phyloP scores from a whole-genome alignment of 805 yeast species.

The Clavispora vitiphila region DNA sequence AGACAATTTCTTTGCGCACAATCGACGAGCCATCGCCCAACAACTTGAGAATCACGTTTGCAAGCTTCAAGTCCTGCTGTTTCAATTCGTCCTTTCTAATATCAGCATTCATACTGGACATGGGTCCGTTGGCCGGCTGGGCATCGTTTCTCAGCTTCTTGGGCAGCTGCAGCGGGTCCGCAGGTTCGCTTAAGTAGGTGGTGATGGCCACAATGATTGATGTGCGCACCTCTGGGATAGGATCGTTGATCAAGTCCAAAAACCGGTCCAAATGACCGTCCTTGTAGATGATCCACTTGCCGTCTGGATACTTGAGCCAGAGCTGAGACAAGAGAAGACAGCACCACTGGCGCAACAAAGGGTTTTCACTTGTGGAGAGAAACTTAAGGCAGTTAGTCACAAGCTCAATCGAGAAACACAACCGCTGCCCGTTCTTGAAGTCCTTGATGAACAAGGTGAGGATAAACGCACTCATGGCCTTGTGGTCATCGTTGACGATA shows the following conservation, averaged over 20 bases:
- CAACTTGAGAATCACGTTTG: conserved; percentile 60
- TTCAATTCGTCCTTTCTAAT: conserved; percentile 44
- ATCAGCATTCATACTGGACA: conserved; percentile 21
- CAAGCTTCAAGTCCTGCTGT: conserved; percentile 66
- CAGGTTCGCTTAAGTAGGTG: conserved; percentile 54
- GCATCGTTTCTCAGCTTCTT: conserved; percentile 10
- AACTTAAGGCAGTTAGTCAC: conserved; percentile 62
- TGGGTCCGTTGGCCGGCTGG: conserved; percentile 7
- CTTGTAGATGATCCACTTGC: conserved; percentile 64
- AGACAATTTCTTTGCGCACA: conserved; percentile 80
- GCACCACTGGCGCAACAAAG: conserved; percentile 91
- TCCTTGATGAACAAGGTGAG: conserved; percentile 79
- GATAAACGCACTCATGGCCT: conserved; percentile 94
- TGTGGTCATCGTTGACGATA: conserved; percentile 70
- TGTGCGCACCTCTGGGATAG: conserved; percentile 92
- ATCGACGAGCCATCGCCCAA: conserved; percentile 86
- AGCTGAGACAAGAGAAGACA: conserved; percentile 71
- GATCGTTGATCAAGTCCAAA: conserved; percentile 64
- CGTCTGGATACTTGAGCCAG: conserved; percentile 68
- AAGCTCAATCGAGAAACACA: conserved; percentile 71
- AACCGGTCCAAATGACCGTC: conserved; percentile 58
- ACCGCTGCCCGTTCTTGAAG: conserved; percentile 71
- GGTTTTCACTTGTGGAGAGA: conserved; percentile 70
- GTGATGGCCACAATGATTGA: conserved; percentile 73
- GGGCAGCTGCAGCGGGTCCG: conserved; percentile 15